These are phyloP conservation scores for Chlorella ohadii DNA, from an alignment of 139 green algal species.

Conservation along the genomic window DNA sequence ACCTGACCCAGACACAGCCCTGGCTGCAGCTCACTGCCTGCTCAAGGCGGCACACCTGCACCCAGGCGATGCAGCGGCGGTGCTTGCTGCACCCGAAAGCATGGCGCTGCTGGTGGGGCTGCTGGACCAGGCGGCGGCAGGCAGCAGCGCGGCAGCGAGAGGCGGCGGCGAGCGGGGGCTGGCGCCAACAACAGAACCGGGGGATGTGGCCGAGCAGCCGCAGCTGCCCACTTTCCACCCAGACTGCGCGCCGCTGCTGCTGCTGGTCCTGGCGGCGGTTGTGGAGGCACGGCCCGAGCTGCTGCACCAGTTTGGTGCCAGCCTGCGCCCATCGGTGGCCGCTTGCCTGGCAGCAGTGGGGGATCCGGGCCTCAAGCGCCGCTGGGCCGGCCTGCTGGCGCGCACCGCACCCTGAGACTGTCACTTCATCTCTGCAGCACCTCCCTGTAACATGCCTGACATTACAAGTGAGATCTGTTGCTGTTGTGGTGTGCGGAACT, in stretches of 20 bases:
- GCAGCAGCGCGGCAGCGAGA: background rate
- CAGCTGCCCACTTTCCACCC: background rate
- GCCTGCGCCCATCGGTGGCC: background rate
- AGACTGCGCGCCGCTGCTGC: constrained; percentile 7
- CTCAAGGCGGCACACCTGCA: constrained; percentile 18
- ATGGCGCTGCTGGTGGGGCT: background rate
- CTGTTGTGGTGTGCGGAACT: too few species aligned
- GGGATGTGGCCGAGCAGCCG: background rate
- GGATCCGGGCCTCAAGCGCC: background rate
- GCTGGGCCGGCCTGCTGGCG: constrained; percentile 6
- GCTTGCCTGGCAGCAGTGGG: constrained; percentile 7
- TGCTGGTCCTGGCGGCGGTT: constrained; percentile 1
- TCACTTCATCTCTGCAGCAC: too few species aligned
- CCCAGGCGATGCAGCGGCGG: background rate
- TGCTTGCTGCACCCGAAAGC: background rate
- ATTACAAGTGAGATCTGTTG: too few species aligned
- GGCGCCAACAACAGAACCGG: too few species aligned
- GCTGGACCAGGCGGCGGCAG: background rate
- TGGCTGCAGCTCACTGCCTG: constrained; percentile 16
- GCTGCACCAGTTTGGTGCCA: background rate
- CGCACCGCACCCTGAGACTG: too few species aligned
- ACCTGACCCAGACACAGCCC: background rate
- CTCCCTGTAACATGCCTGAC: too few species aligned
- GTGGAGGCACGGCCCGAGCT: constrained; percentile 5
- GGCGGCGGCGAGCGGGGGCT: too few species aligned